phyloP scores from a whole-genome alignment of 2,329 filamentous ascomycete genomes.

The Aspergillus sp. region DNA sequence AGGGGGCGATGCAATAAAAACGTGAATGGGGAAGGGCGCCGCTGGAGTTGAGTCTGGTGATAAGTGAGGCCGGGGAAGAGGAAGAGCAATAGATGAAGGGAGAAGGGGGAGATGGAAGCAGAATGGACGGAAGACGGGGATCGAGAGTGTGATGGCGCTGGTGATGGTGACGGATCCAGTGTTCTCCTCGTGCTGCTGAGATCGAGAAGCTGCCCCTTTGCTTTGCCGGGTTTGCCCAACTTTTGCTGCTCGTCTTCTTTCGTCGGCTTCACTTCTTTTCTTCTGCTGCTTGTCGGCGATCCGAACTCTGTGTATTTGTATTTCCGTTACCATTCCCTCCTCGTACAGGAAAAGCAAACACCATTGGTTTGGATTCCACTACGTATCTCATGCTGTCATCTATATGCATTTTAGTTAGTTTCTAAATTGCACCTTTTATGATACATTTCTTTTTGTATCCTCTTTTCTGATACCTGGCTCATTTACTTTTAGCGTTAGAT shows the following conservation, averaged over 20 bases:
- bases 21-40: not conserved
- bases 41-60: slow-evolving; percentile 4
- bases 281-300: slow-evolving; percentile 9
- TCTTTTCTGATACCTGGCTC: not conserved
- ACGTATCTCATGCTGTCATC: not conserved
- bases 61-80: not conserved
- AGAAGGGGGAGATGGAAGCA: slow-evolving; percentile 1
- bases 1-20: not conserved
- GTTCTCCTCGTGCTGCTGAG: slow-evolving; percentile 10
- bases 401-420: not conserved
- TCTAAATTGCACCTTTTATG: not conserved
- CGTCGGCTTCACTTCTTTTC: slow-evolving; percentile 6
- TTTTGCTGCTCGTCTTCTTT: slow-evolving; percentile 8
- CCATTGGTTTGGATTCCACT: slow-evolving; percentile 2
- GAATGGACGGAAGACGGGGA: not conserved
- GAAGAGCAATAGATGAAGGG: not conserved
- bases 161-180: slow-evolving; percentile 10
- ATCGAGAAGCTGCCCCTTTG: slow-evolving; percentile 13
- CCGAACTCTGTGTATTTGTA: slow-evolving; percentile 14
- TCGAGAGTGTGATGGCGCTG: slow-evolving; percentile 8
- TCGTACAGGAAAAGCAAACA: not conserved
- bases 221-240: slow-evolving; percentile 8
- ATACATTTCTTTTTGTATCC: not conserved
- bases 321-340: slow-evolving; percentile 5
- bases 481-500: not conserved